Base-by-base conservation (phyloP, 768 basidiomycete species). In the Mycena leptocephala region DNA sequence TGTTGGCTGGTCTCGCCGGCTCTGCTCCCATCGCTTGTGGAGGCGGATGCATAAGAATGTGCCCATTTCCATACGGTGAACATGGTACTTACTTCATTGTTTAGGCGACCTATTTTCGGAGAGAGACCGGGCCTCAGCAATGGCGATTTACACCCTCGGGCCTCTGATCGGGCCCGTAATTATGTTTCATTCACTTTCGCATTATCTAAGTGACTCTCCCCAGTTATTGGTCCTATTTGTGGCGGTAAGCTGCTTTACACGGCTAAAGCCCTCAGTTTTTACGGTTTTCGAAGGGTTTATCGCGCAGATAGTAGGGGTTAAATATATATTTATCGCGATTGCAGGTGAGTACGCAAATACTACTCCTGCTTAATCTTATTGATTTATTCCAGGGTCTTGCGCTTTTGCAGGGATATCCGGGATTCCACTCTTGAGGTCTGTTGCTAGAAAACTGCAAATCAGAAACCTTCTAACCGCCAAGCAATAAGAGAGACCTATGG, bases 401-500 rank as follows among this genome's bases (percentile, higher is more conserved):
- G 30, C 55, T 20, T 32, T 30, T n/a, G 26, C 55, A 16, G 55
- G 28, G 20, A 56, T 46, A 46, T 46, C 6, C 20, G 43, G 43
- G 14, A 46, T 46, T 46, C 20, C 43, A 1, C 43, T 46, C 14
- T 20, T 46, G 43, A 16, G 43, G 43, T 46, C 22, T 20, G 43
- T 20, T 20, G 1, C 41, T 46, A 46, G 7, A 46, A 46, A 11
- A 16, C 14, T 20, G 1, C 6, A 20, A 20, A 46, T 46, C 10
- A 46, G 20, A 20, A 22, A 22, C 14, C n/a, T 16, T 3, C 55
- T 56, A 26, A 56, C 30, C n/a, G 22, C 24, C 28, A 13, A 56
- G 30, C 11, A 30, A 10, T 28, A 30, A 56, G 85, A 22, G 92
- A 93, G 80, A 92, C 92, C 1, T 93, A 92, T 79, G 88, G 88